Evolutionary conservation across 306 rosid species (phyloP).

Genomic region (Acacia melanoxylon): DNA sequence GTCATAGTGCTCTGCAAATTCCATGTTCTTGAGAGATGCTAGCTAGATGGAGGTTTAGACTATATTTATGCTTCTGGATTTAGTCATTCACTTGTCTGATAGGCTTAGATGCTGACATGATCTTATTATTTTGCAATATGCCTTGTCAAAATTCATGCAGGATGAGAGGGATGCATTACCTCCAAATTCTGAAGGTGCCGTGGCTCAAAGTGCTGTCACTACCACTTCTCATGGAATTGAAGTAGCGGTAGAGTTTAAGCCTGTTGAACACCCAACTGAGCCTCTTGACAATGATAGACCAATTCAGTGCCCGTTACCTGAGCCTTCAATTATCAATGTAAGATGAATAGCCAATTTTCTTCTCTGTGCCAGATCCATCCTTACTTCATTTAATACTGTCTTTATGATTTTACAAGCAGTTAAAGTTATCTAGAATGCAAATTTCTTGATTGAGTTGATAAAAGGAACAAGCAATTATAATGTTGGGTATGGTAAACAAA

Average conservation of each 20-base stretch:
- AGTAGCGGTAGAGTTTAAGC: slow-evolving; percentile 89
- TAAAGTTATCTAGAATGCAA: background rate
- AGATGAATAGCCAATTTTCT: slow-evolving; percentile 35
- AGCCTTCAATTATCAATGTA: slow-evolving; percentile 93
- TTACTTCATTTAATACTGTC: background rate
- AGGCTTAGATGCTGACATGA: slow-evolving; percentile 15
- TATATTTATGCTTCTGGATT: slow-evolving; percentile 4
- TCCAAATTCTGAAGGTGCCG: slow-evolving; percentile 52
- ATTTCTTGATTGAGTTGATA: background rate
- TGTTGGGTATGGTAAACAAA: background rate
- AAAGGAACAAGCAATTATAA: background rate
- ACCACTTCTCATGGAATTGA: slow-evolving; percentile 86
- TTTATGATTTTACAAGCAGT: background rate
- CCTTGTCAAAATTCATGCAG: slow-evolving; percentile 46
- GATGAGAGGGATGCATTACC: slow-evolving; percentile 74
- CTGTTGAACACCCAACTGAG: slow-evolving; percentile 89
- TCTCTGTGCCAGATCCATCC: background rate
- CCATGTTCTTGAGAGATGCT: background rate
- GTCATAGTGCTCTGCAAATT: background rate
- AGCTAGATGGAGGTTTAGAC: background rate
- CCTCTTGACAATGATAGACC: slow-evolving; percentile 85
- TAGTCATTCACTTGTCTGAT: background rate
- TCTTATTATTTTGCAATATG: slow-evolving; percentile 12
- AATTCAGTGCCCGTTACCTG: slow-evolving; percentile 86
- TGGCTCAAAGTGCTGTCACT: slow-evolving; percentile 38